Conservation (phyloP, 495 filamentous ascomycete species). For the Aspergillus taichungensis region DNA sequence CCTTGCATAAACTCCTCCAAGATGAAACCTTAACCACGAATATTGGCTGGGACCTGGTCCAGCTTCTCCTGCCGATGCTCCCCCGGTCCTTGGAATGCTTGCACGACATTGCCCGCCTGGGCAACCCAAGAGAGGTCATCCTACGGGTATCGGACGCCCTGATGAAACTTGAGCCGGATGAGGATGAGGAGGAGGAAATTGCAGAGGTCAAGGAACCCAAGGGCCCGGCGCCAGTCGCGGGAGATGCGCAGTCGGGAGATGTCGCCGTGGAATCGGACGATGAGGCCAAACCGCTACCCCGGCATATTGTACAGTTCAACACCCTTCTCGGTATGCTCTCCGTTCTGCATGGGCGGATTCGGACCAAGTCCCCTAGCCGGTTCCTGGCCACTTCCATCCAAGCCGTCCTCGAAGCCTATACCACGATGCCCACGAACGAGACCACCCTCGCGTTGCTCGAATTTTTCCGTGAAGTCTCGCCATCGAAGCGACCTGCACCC, state of each 20-base stretch:
- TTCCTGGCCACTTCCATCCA: conserved; percentile 87
- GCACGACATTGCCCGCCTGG: conserved; percentile 66
- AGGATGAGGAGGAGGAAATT: conserved; percentile 26
- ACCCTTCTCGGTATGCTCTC: conserved; percentile 70
- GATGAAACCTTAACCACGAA: conserved; percentile 76
- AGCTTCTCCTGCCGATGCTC: conserved; percentile 69
- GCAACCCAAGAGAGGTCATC: conserved; percentile 90
- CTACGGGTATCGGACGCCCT: conserved; percentile 76
- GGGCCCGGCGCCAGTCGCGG: not conserved
- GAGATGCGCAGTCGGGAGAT: conserved; percentile 1
- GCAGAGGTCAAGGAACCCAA: not conserved
- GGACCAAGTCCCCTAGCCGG: conserved; percentile 82
- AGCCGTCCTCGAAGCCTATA: conserved; percentile 63
- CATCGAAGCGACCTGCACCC: conserved; percentile 62
- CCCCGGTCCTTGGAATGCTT: conserved; percentile 67
- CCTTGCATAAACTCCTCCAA: conserved; percentile 70
- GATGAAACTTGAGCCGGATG: conserved; percentile 45
- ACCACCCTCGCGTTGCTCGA: conserved; percentile 67
- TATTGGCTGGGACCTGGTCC: conserved; percentile 94
- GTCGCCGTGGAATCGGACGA: conserved; percentile 2
- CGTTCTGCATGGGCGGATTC: conserved; percentile 78
- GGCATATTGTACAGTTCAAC: conserved; percentile 53
- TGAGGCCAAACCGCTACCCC: conserved; percentile 12
- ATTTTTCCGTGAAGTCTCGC: conserved; percentile 65
- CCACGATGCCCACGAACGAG: conserved; percentile 45